These are phyloP conservation scores for Penicillium sp. DNA, from an alignment of 2,329 filamentous ascomycete genomes.

Conservation along the genomic window DNA sequence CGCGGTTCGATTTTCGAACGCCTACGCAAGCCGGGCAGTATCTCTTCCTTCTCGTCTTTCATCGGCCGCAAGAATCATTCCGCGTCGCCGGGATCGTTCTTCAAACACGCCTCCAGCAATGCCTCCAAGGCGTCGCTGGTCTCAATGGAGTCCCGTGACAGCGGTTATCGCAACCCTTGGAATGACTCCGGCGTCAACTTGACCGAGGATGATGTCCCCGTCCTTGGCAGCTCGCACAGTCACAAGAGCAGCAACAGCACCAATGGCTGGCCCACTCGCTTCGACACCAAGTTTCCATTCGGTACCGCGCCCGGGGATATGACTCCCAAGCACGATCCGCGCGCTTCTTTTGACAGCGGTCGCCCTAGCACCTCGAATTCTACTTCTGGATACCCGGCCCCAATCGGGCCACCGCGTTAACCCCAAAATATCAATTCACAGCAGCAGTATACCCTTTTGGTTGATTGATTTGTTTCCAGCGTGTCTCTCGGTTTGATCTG, in stretches of 20 bases:
- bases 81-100: slow-evolving; percentile 77
- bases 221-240: slow-evolving; percentile 50
- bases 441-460: slow-evolving; percentile 43
- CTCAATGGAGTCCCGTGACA: slow-evolving; percentile 90
- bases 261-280: slow-evolving; percentile 47
- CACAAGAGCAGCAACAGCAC: slow-evolving; percentile 59
- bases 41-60: slow-evolving; percentile 92
- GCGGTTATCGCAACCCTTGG: slow-evolving; percentile 94
- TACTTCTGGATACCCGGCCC: slow-evolving; percentile 94
- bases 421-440: slow-evolving; percentile 43
- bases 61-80: slow-evolving; percentile 93
- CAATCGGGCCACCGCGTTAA: slow-evolving; percentile 86
- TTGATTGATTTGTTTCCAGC: slow-evolving; percentile 29
- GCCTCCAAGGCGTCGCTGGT: slow-evolving; percentile 93
- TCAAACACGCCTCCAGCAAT: slow-evolving; percentile 84
- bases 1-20: slow-evolving; percentile 82
- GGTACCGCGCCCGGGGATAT: slow-evolving; percentile 64
- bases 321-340: slow-evolving; percentile 75
- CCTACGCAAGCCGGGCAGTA: slow-evolving; percentile 88
- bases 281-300: slow-evolving; percentile 62
- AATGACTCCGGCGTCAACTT: slow-evolving; percentile 96
- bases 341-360: slow-evolving; percentile 83
- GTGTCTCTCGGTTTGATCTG: slow-evolving; percentile 36
- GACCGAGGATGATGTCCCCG: slow-evolving; percentile 68
- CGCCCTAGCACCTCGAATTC: slow-evolving; percentile 93